A percentile compares a stretch with the other conserved stretches of the same genome.
Evolutionary conservation across 345 rosid genomes (phyloP).

Genomic region (Heritiera littoralis): DNA sequence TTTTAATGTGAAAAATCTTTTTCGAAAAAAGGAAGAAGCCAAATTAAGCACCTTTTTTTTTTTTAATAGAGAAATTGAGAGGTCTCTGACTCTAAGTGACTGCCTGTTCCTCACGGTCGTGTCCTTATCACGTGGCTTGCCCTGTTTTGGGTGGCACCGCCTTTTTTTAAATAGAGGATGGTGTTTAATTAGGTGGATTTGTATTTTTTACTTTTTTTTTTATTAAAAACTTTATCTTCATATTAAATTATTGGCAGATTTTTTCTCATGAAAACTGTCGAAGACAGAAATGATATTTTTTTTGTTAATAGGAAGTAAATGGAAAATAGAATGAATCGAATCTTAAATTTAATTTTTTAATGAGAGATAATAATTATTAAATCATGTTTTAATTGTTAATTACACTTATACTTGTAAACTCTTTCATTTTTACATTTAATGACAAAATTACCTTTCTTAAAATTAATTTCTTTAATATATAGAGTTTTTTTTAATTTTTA

Average conservation of each 20-base stretch:
- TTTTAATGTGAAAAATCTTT: too few relatives aligned
- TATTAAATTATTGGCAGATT: not conserved
- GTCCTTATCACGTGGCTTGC: slow-evolving; percentile 22
- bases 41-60: not conserved
- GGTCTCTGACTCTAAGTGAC: not conserved
- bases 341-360: too few relatives aligned
- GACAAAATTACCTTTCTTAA: too few relatives aligned
- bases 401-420: too few relatives aligned
- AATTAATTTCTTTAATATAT: too few relatives aligned
- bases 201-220: not conserved
- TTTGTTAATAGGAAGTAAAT: too few relatives aligned
- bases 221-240: not conserved
- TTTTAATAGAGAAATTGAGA: not conserved
- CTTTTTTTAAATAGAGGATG: not conserved
- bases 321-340: too few relatives aligned
- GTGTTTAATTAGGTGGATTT: not conserved
- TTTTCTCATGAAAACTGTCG: not conserved
- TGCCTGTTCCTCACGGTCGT: slow-evolving; percentile 15
- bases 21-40: not conserved
- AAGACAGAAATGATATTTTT: too few relatives aligned
- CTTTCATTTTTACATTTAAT: too few relatives aligned
- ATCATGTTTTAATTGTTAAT: too few relatives aligned
- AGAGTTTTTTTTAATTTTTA: too few relatives aligned
- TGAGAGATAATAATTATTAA: too few relatives aligned
- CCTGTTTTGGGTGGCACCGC: slow-evolving; percentile 21